Evolutionary conservation across 139 green algal species (phyloP).

Genomic region (Desmodesmus armatus): DNA sequence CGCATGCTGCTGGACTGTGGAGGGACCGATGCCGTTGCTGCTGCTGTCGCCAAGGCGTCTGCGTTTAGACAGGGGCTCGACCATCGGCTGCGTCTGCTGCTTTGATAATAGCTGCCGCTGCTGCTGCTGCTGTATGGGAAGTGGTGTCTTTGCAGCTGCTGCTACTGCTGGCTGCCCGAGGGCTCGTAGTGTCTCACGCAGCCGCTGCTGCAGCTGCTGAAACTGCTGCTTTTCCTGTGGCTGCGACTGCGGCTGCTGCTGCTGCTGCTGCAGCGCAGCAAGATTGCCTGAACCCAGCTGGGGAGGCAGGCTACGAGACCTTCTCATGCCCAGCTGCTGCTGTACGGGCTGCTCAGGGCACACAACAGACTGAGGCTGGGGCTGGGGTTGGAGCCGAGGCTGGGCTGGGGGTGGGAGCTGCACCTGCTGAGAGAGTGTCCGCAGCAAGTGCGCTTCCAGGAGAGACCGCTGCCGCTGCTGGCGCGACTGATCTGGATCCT

Average conservation of each 20-base stretch:
- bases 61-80: too few species aligned
- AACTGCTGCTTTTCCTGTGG: neutral
- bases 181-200: neutral
- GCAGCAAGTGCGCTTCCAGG: too few species aligned
- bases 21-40: too few species aligned
- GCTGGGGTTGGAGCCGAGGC: neutral
- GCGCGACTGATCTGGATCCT: neutral
- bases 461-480: too few species aligned
- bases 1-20: neutral
- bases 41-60: too few species aligned
- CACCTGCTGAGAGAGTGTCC: neutral
- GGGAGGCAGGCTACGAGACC: too few species aligned
- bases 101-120: neutral
- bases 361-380: neutral
- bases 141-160: neutral
- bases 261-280: neutral
- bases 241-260: neutral
- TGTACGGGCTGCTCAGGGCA: neutral
- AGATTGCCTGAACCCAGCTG: neutral
- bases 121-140: neutral
- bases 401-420: neutral
- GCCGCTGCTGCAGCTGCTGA: neutral
- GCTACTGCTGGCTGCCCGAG: conserved; percentile 1
- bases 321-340: neutral
- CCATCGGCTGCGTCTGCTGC: neutral